Percentiles rank a stretch among this genome's conserved stretches.
Conservation (phyloP, 192 early-diverging fungal species). For the Geranomyces variabilis region DNA sequence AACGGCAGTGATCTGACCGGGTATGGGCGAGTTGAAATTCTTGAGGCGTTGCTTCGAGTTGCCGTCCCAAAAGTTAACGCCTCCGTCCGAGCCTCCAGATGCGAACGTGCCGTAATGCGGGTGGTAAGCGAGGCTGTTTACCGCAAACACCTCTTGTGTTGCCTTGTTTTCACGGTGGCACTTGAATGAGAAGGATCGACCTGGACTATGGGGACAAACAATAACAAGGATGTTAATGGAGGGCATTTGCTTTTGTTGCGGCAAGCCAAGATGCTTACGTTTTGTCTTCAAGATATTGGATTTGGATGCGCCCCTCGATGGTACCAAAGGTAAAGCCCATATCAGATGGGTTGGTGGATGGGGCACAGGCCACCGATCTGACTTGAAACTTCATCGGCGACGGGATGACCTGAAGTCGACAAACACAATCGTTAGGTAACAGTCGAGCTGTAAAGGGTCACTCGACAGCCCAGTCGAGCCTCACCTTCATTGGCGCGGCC, state of each 20-base stretch:
- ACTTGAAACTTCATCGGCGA: constrained; percentile 89
- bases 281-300: constrained; percentile 85
- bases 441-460: not conserved
- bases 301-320: constrained; percentile 92
- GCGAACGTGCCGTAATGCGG: constrained; percentile 86
- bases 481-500: constrained; percentile 70
- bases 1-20: constrained; percentile 68
- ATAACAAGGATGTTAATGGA: constrained; percentile 9
- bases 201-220: constrained; percentile 62
- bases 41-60: constrained; percentile 87
- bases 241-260: not conserved
- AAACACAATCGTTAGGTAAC: not conserved
- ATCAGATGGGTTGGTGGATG: constrained; percentile 51
- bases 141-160: constrained; percentile 55
- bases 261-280: not conserved
- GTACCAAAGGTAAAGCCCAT: constrained; percentile 86
- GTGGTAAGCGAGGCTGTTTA: constrained; percentile 78
- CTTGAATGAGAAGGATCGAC: constrained; percentile 78
- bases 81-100: constrained; percentile 85
- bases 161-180: constrained; percentile 81
- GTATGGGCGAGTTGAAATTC: constrained; percentile 60
- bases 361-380: constrained; percentile 78
- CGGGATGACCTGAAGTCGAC: constrained; percentile 38
- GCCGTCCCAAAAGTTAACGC: constrained; percentile 94
- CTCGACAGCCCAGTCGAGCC: not conserved